Evolutionary conservation across 257 asterid genomes (phyloP).

Genomic region (Solanum paucissectum): DNA sequence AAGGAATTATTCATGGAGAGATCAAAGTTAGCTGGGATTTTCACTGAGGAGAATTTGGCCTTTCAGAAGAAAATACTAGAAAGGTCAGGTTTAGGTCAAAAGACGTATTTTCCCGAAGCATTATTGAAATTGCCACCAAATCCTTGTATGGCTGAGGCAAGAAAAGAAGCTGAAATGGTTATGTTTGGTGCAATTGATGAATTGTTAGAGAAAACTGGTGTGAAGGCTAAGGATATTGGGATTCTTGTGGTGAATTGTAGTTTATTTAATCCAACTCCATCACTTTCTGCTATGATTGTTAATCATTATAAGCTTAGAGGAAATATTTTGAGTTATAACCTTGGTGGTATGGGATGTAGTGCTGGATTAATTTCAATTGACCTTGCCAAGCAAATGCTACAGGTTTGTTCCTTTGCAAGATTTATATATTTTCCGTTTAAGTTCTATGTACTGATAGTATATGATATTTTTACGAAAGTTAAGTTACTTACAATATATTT

Average conservation of each 20-base stretch:
- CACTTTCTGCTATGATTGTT: constrained; percentile 64
- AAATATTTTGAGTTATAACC: constrained; percentile 59
- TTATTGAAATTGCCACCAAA: constrained; percentile 35
- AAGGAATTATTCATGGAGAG: constrained; percentile 44
- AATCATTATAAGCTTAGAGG: constrained; percentile 70
- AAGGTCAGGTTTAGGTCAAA: constrained; percentile 65
- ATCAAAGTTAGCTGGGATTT: constrained; percentile 20
- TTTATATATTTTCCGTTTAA: neutral
- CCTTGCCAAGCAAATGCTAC: constrained; percentile 72
- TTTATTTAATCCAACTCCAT: constrained; percentile 64
- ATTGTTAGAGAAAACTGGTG: constrained; percentile 47
- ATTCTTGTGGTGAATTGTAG: constrained; percentile 69
- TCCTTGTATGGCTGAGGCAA: constrained; percentile 52
- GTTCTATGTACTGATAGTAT: neutral
- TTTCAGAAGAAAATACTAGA: constrained; percentile 55
- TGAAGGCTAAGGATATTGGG: constrained; percentile 58
- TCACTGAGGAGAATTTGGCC: constrained; percentile 38
- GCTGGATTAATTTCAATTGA: constrained; percentile 77
- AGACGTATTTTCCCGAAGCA: constrained; percentile 55
- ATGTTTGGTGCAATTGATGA: constrained; percentile 75
- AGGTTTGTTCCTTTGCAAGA: constrained; percentile 14
- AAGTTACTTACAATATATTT: neutral
- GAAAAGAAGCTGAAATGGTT: constrained; percentile 61
- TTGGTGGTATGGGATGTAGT: constrained; percentile 91
- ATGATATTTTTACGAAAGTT: neutral